Percentiles rank a stretch among this genome's conserved stretches.
Evolutionary conservation across 2,329 filamentous ascomycete species (phyloP).

Genomic region (Claviceps monticola): DNA sequence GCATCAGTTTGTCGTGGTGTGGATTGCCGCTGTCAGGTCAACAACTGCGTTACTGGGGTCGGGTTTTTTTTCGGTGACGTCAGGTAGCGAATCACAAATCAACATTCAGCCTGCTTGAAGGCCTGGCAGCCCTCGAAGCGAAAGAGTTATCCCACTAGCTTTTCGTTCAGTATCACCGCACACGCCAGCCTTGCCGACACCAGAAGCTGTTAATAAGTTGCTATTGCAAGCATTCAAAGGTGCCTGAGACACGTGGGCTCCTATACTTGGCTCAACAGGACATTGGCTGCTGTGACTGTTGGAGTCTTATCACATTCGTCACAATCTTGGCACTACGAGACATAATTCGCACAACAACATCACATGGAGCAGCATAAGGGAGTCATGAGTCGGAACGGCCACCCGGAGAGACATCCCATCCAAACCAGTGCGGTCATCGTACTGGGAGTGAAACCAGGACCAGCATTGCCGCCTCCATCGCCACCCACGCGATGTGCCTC

Average conservation of each 20-base stretch:
- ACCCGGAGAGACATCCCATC: constrained; percentile 26
- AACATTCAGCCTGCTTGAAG: neutral
- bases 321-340: neutral
- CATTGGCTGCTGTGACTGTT: neutral
- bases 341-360: neutral
- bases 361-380: neutral
- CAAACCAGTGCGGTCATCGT: constrained; percentile 39
- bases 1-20: neutral
- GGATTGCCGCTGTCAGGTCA: neutral
- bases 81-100: neutral
- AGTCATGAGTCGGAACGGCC: constrained; percentile 8
- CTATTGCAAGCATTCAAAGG: no score
- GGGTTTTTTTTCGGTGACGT: neutral
- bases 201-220: neutral
- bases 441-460: constrained; percentile 23
- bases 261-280: neutral
- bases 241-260: neutral
- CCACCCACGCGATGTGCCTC: constrained; percentile 33
- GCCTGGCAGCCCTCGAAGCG: neutral
- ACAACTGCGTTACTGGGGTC: neutral
- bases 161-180: neutral
- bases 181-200: neutral
- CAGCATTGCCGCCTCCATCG: constrained; percentile 32
- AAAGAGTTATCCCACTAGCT: neutral
- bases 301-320: neutral